A percentile compares a stretch with the other conserved stretches of the same genome.
These are phyloP conservation scores for Rhynchospora pubera DNA, from an alignment of 176 grass and related monocot species.

Conservation along the genomic window DNA sequence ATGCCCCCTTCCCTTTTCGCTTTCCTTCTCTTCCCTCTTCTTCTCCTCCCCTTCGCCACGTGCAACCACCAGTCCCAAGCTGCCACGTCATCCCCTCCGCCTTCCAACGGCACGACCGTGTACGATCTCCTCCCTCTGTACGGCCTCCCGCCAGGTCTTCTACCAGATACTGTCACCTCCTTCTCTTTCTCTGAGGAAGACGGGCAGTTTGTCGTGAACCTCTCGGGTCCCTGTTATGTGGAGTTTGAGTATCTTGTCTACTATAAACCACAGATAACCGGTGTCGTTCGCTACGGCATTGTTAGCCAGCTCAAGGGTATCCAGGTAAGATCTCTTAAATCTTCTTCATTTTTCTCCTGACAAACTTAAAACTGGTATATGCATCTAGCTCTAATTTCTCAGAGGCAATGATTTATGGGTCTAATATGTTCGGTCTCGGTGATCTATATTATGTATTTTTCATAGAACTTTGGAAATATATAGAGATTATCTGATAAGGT, in stretches of 20 bases:
- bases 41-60: background rate
- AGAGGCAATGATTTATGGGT: background rate
- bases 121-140: slow-evolving; percentile 21
- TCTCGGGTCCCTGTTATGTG: slow-evolving; percentile 24
- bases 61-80: background rate
- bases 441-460: background rate
- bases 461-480: background rate
- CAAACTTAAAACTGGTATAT: background rate
- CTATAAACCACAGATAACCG: slow-evolving; percentile 12
- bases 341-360: background rate
- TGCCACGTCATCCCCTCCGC: background rate
- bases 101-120: slow-evolving; percentile 23
- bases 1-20: background rate
- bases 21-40: background rate
- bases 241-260: slow-evolving; percentile 33
- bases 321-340: background rate
- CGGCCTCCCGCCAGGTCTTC: slow-evolving; percentile 23
- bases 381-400: background rate
- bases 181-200: slow-evolving; percentile 15
- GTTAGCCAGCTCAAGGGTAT: slow-evolving; percentile 22
- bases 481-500: background rate
- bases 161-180: slow-evolving; percentile 26
- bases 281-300: slow-evolving; percentile 20
- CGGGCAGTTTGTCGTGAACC: slow-evolving; percentile 20
- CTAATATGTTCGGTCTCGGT: background rate